A percentile compares a stretch with the other conserved stretches of the same genome.
phyloP scores from a whole-genome alignment of 208 protist species.

The Leishmania turanica region DNA sequence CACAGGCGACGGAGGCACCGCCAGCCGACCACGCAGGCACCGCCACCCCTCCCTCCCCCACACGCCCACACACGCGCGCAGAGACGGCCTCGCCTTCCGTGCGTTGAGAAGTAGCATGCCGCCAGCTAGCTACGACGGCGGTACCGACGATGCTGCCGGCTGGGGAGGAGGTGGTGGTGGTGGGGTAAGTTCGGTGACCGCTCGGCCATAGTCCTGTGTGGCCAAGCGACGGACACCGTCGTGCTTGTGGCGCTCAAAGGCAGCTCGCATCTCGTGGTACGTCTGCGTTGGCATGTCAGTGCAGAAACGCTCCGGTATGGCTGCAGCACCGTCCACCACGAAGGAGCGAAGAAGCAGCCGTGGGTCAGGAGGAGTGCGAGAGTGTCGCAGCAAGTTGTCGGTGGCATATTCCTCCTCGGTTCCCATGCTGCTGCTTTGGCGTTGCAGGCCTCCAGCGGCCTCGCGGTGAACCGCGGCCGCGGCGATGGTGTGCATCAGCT shows the following conservation, averaged over 20 bases:
- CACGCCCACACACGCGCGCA: not conserved
- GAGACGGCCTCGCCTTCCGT: not conserved
- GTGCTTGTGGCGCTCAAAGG: constrained; percentile 73
- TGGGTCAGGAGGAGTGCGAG: constrained; percentile 19
- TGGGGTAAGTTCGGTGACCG: not conserved
- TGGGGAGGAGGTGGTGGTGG: not conserved
- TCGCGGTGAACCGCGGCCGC: constrained; percentile 11
- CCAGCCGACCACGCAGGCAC: no score
- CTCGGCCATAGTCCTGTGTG: constrained; percentile 11
- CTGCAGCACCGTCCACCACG: not conserved
- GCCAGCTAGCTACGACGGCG: not conserved
- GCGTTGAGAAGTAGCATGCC: not conserved
- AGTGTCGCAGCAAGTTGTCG: constrained; percentile 10
- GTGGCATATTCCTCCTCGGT: not conserved
- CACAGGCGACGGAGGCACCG: not conserved
- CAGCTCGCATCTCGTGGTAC: constrained; percentile 52
- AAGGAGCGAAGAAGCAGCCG: constrained; percentile 28
- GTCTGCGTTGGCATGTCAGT: constrained; percentile 9
- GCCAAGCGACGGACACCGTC: constrained; percentile 51
- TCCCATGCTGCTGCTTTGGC: not conserved
- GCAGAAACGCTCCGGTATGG: constrained; percentile 16
- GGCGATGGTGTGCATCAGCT: constrained; percentile 41
- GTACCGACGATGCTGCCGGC: not conserved
- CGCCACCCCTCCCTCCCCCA: not conserved
- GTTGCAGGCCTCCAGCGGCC: not conserved